A percentile compares a stretch with the other conserved stretches of the same genome.
Evolutionary conservation across 2,329 filamentous ascomycete species (phyloP).

Genomic region (Cladosporium oxysporum): DNA sequence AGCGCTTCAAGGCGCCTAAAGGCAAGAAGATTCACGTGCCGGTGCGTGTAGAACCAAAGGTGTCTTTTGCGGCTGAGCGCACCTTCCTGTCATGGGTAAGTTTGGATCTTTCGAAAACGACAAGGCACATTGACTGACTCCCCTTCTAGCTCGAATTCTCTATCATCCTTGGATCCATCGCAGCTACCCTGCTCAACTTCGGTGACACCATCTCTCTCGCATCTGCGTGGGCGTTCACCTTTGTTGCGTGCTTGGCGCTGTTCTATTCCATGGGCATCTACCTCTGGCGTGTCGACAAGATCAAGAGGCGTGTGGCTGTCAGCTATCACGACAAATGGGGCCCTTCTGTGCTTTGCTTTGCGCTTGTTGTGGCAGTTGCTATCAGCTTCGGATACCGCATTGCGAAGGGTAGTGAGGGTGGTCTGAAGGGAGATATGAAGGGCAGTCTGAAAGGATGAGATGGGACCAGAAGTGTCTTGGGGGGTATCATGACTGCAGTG

Average conservation of each 20-base stretch:
- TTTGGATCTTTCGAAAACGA: constrained; percentile 25
- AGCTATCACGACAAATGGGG: constrained; percentile 91
- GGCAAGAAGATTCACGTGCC: constrained; percentile 93
- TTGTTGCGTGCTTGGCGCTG: constrained; percentile 76
- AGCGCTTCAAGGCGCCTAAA: constrained; percentile 68
- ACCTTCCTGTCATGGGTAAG: constrained; percentile 92
- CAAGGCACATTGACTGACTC: constrained; percentile 8
- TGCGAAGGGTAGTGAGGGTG: constrained; percentile 53
- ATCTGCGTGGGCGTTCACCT: constrained; percentile 68
- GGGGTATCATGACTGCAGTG: not conserved
- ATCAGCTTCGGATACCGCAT: constrained; percentile 81
- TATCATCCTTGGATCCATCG: constrained; percentile 88
- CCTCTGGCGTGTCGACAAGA: constrained; percentile 82
- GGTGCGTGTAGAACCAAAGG: constrained; percentile 93
- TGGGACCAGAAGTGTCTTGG: not conserved
- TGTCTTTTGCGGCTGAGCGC: constrained; percentile 93
- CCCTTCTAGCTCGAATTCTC: constrained; percentile 80
- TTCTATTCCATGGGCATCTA: constrained; percentile 83
- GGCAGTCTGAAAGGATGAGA: constrained; percentile 1
- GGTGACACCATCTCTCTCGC: constrained; percentile 65
- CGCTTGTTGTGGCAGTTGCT: constrained; percentile 70
- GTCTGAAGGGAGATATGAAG: constrained; percentile 40
- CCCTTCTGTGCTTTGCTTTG: constrained; percentile 72
- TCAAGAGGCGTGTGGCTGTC: constrained; percentile 79
- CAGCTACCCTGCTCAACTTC: constrained; percentile 82